Conservation (phyloP, 345 rosid species). For the Nephelium lappaceum region DNA sequence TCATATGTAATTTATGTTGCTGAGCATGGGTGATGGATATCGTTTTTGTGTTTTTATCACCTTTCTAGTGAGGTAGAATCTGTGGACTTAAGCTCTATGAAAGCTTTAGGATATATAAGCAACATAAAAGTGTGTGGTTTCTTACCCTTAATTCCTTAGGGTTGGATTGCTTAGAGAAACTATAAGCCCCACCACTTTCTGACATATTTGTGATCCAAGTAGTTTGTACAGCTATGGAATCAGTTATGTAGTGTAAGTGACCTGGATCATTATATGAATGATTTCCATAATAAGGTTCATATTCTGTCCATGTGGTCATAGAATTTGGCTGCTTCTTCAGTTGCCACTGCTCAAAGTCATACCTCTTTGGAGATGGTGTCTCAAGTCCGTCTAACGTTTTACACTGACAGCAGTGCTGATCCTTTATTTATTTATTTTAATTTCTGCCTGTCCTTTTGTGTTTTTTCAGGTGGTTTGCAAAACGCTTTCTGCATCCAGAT, state of each 20-base stretch:
- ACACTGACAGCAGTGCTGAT: neutral
- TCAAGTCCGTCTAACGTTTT: neutral
- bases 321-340: neutral
- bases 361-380: neutral
- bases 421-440: neutral
- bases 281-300: neutral
- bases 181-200: neutral
- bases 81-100: neutral
- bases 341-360: neutral
- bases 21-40: neutral
- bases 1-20: neutral
- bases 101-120: neutral
- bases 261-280: slow-evolving; percentile 9
- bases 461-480: slow-evolving; percentile 92
- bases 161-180: neutral
- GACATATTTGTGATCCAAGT: neutral
- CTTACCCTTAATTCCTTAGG: neutral
- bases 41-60: neutral
- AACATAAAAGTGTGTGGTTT: neutral
- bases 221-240: neutral
- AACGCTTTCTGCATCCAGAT: slow-evolving; percentile 95
- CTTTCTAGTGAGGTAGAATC: neutral
- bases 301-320: slow-evolving; percentile 1
- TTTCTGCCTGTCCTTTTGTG: neutral
- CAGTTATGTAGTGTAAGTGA: neutral